A percentile compares a stretch with the other conserved stretches of the same genome.
These are phyloP conservation scores for Trametes villosa DNA, from an alignment of 768 basidiomycete genomes.

Conservation along the genomic window DNA sequence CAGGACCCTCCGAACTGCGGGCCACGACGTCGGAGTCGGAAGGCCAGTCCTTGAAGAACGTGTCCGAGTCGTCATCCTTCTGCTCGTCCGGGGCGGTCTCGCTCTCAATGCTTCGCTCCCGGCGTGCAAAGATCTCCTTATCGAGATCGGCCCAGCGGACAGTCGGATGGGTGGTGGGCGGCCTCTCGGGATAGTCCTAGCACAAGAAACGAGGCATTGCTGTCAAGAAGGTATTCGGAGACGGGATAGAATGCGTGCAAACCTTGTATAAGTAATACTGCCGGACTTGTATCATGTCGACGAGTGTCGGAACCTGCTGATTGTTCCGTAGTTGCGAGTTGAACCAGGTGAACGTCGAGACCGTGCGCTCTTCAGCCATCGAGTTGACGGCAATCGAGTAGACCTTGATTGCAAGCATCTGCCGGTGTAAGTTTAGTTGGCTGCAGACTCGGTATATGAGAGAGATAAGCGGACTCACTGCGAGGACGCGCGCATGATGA, in stretches of 20 bases:
- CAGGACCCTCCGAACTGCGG: too few relatives aligned
- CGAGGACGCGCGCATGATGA: not conserved
- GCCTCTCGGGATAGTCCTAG: not conserved
- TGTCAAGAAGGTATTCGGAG: not conserved
- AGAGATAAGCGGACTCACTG: not conserved
- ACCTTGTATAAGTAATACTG: conserved; percentile 9
- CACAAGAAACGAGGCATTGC: not conserved
- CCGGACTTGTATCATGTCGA: conserved; percentile 10
- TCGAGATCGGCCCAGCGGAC: conserved; percentile 6
- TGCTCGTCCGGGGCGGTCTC: not conserved
- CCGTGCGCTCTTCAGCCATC: conserved; percentile 22
- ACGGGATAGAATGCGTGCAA: not conserved
- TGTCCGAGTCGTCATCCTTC: not conserved
- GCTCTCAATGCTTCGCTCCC: not conserved
- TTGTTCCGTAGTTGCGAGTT: conserved; percentile 6
- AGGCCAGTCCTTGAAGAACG: conserved; percentile 6
- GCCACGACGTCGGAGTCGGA: not conserved
- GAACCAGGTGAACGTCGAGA: conserved; percentile 19
- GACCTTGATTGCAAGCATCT: conserved; percentile 22
- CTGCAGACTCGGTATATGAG: too few relatives aligned
- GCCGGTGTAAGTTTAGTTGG: not conserved
- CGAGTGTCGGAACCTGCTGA: conserved; percentile 2
- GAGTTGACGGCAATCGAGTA: conserved; percentile 20
- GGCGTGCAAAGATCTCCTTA: not conserved
- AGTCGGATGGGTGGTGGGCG: conserved; percentile 1